A percentile compares a stretch with the other conserved stretches of the same genome.
phyloP scores from a whole-genome alignment of 495 filamentous ascomycete genomes.

The Talaromyces wortmannii region DNA sequence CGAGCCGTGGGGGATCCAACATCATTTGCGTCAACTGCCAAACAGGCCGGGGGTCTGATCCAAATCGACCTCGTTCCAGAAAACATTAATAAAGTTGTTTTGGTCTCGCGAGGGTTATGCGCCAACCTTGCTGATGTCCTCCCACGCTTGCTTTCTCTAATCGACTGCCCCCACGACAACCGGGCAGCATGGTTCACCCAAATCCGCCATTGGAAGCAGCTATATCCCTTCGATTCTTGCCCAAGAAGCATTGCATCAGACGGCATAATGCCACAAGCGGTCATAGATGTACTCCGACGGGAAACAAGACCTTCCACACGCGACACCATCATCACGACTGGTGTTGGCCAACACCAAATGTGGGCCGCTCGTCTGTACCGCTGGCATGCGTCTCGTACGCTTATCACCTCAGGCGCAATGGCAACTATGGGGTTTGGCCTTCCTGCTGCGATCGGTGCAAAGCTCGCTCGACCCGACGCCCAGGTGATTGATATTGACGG shows the following conservation, averaged over 20 bases:
- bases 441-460: slow-evolving; percentile 88
- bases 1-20: slow-evolving; percentile 47
- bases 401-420: slow-evolving; percentile 86
- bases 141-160: slow-evolving; percentile 57
- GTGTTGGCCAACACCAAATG: slow-evolving; percentile 97
- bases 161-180: slow-evolving; percentile 53
- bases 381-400: slow-evolving; percentile 77
- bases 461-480: slow-evolving; percentile 78
- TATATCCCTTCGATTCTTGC: slow-evolving; percentile 68
- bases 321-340: slow-evolving; percentile 77
- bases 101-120: slow-evolving; percentile 53
- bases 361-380: slow-evolving; percentile 93
- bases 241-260: slow-evolving; percentile 61
- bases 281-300: slow-evolving; percentile 76
- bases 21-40: slow-evolving; percentile 52
- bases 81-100: slow-evolving; percentile 59
- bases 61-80: slow-evolving; percentile 61
- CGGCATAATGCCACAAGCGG: slow-evolving; percentile 81
- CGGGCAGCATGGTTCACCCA: slow-evolving; percentile 82
- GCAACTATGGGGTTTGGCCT: slow-evolving; percentile 96
- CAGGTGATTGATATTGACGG: slow-evolving; percentile 93
- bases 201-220: slow-evolving; percentile 85
- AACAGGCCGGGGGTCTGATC: slow-evolving; percentile 52
- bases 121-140: slow-evolving; percentile 62
- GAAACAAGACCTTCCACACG: slow-evolving; percentile 70